Base-by-base conservation (phyloP, 306 rosid species). In the Malus fusca region DNA sequence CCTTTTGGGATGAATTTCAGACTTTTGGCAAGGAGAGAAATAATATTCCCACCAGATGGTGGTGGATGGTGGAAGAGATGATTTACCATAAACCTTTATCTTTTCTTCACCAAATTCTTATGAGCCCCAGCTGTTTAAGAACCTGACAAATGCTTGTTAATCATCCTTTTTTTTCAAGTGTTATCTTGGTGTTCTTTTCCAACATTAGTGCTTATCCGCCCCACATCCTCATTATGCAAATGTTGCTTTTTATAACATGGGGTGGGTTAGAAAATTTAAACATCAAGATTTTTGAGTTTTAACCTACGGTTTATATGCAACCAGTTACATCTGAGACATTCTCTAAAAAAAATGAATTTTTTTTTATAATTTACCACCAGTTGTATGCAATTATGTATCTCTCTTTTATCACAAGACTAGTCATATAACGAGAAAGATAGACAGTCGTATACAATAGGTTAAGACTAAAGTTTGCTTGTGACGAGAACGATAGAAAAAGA, bases 61-160 rank as follows among this genome's bases (percentile, higher is more conserved):
- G 68, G 82, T 82, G 74, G 80, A 66, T 74, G 68, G 82, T 82
- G 74, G 80, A 66, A 63, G 69, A 66, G 83, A 72, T 81, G 69
- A 62, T 56, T 17, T 48, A 48, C 19, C 15, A 48, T 15, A 48
- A n/a, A 56, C 62, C 23, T 56, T 56, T 56, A n/a, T 56, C 4
- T 17, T 68, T 66, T 48, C 40, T 30, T 66, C 66, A 22, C 18
- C 52, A 67, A 74, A 66, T 44, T 72, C 46, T 67, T 62, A 59
- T 44, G 70, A 56, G 40, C 17, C 62, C 72, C 77, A 40, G 66
- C 66, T 69, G 84, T 35, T 68, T 55, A 37, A 64, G 43, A 66
- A 72, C 70, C 61, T 40, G 65, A 81, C 68, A 71, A 65, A 65
- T 55, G 55, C 21, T 25, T 22, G 25, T 11, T 22, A 10, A 12